Percentiles rank a stretch among this genome's conserved stretches.
Evolutionary conservation across 352 stramenopile genomes (phyloP).

Genomic region (Phytophthora fragariae): DNA sequence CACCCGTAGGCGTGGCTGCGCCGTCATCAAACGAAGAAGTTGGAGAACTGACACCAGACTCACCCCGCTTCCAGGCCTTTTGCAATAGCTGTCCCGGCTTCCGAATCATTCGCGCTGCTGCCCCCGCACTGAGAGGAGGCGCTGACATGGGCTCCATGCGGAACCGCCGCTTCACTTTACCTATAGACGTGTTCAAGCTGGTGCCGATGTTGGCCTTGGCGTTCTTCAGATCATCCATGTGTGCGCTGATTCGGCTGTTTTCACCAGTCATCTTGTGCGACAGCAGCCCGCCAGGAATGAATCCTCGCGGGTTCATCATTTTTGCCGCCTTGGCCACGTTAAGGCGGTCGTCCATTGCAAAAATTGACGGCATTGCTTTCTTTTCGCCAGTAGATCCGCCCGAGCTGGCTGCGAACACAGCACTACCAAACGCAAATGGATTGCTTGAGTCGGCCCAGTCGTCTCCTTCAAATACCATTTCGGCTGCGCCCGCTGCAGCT

Average conservation of each 20-base stretch:
- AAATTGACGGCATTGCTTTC: constrained; percentile 58
- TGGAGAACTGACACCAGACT: constrained; percentile 34
- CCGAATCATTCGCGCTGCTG: constrained; percentile 77
- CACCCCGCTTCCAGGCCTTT: constrained; percentile 60
- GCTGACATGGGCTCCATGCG: constrained; percentile 50
- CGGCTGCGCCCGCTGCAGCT: constrained; percentile 35
- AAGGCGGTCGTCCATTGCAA: constrained; percentile 70
- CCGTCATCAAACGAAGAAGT: constrained; percentile 41
- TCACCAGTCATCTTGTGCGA: constrained; percentile 41
- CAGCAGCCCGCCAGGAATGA: constrained; percentile 49
- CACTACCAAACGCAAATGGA: constrained; percentile 40
- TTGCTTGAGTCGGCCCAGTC: constrained; percentile 59
- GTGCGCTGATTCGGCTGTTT: constrained; percentile 32
- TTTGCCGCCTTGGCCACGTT: constrained; percentile 58
- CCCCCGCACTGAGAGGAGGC: constrained; percentile 36
- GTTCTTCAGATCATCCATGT: constrained; percentile 79
- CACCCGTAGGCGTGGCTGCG: constrained; percentile 29
- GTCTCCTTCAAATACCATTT: constrained; percentile 61
- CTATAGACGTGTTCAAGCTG: constrained; percentile 73
- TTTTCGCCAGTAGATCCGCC: constrained; percentile 39
- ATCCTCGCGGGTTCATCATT: constrained; percentile 55
- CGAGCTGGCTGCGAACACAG: constrained; percentile 36
- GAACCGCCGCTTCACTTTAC: constrained; percentile 81
- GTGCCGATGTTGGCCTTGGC: constrained; percentile 80
- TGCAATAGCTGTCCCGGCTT: constrained; percentile 70